Evolutionary conservation across 2,329 filamentous ascomycete genomes (phyloP).

Genomic region (Beauveria sp.): DNA sequence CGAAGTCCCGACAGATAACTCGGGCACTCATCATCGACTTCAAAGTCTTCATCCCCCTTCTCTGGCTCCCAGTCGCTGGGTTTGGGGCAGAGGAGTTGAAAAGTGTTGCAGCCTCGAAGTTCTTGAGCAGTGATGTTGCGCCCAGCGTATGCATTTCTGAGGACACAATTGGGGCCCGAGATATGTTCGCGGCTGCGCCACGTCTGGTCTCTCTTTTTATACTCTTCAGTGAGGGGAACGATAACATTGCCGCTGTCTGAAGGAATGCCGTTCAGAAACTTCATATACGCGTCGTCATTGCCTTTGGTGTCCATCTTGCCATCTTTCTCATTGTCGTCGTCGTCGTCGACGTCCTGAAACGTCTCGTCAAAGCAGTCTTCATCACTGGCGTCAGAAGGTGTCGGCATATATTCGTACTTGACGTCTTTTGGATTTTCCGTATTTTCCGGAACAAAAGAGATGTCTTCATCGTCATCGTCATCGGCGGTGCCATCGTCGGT

Average conservation of each 20-base stretch:
- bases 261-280: not conserved
- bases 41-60: conserved; percentile 14
- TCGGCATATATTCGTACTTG: not conserved
- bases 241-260: conserved; percentile 1
- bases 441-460: not conserved
- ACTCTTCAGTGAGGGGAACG: conserved; percentile 8
- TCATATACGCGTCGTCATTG: not conserved
- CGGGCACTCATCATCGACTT: not conserved
- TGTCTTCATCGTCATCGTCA: not conserved
- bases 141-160: conserved; percentile 16
- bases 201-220: conserved; percentile 2
- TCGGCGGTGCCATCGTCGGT: conserved; percentile 4
- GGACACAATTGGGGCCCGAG: conserved; percentile 15
- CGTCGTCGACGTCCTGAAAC: not conserved
- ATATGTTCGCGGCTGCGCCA: conserved; percentile 18
- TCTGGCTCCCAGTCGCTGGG: conserved; percentile 11
- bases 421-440: not conserved
- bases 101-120: conserved; percentile 19
- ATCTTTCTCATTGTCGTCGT: not conserved
- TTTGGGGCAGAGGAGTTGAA: conserved; percentile 21
- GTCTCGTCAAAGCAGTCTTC: not conserved
- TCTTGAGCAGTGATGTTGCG: conserved; percentile 17
- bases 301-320: not conserved
- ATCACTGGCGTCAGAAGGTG: not conserved
- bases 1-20: conserved; percentile 2